Conservation (phyloP, 352 stramenopile species). For the Phytopythium oedochilum region DNA sequence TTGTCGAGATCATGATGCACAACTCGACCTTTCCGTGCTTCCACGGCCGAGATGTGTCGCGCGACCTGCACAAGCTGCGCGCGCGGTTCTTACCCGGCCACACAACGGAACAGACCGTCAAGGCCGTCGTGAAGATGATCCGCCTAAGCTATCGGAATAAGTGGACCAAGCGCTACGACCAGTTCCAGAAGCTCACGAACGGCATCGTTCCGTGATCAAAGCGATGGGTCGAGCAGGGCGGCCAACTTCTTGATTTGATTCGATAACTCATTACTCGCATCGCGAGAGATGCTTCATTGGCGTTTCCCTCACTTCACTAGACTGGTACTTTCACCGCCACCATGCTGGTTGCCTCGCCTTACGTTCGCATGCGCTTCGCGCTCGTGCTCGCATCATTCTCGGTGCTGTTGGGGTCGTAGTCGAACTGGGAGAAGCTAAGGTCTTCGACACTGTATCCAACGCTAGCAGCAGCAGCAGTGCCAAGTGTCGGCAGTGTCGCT, state of each 20-base stretch:
- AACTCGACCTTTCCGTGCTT: slow-evolving; percentile 81
- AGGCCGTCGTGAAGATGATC: slow-evolving; percentile 83
- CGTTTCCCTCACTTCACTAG: background rate
- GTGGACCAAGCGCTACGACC: slow-evolving; percentile 92
- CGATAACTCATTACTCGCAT: too few species aligned
- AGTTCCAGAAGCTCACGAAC: slow-evolving; percentile 92
- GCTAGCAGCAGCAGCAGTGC: background rate
- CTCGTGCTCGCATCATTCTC: slow-evolving; percentile 18
- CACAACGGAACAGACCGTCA: slow-evolving; percentile 63
- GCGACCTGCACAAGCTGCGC: slow-evolving; percentile 69
- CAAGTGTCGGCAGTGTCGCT: background rate
- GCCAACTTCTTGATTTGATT: too few species aligned
- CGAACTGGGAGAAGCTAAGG: slow-evolving; percentile 81
- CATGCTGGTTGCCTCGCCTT: background rate
- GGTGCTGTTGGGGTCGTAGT: slow-evolving; percentile 50
- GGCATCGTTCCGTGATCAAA: slow-evolving; percentile 61
- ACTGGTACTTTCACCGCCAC: background rate
- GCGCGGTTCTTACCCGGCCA: slow-evolving; percentile 55
- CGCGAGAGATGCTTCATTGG: too few species aligned
- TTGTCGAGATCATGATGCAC: slow-evolving; percentile 83
- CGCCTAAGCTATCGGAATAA: slow-evolving; percentile 91
- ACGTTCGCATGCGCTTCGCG: slow-evolving; percentile 41
- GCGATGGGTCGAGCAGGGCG: too few species aligned
- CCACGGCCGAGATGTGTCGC: slow-evolving; percentile 85
- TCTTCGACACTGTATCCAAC: slow-evolving; percentile 73